phyloP scores from a whole-genome alignment of 2,329 filamentous ascomycete genomes.

The Fusarium anthophilum region DNA sequence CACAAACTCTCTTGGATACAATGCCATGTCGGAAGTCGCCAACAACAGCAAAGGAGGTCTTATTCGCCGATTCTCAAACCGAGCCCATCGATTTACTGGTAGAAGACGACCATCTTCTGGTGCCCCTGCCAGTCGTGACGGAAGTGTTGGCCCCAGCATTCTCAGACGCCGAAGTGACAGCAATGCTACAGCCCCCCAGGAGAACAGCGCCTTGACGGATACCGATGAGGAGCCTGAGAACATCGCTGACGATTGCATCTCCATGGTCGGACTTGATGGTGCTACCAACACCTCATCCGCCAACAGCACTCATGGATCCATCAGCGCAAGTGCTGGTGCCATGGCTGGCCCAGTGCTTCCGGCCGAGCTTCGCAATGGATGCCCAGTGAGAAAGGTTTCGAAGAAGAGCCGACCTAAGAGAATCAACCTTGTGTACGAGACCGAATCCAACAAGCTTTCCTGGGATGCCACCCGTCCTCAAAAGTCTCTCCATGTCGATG shows the following conservation, averaged over 20 bases:
- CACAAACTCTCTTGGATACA: conserved; percentile 71
- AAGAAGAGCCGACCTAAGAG: conserved; percentile 78
- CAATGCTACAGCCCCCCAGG: conserved; percentile 73
- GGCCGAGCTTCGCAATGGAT: conserved; percentile 79
- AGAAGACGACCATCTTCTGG: conserved; percentile 82
- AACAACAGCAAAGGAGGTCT: conserved; percentile 64
- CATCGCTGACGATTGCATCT: conserved; percentile 45
- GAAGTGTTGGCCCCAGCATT: conserved; percentile 88
- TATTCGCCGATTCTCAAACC: conserved; percentile 86
- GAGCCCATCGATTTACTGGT: conserved; percentile 74
- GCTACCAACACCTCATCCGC: conserved; percentile 58
- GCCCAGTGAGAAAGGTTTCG: conserved; percentile 81
- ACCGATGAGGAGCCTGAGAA: conserved; percentile 60
- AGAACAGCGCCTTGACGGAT: conserved; percentile 57
- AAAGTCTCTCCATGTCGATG: conserved; percentile 93
- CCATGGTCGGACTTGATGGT: conserved; percentile 54
- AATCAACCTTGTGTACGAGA: conserved; percentile 77
- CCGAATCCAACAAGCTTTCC: conserved; percentile 83
- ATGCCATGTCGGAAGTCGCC: conserved; percentile 60
- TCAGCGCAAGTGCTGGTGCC: conserved; percentile 54
- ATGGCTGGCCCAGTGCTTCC: conserved; percentile 79
- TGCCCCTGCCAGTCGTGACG: conserved; percentile 80
- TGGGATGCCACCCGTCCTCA: conserved; percentile 84
- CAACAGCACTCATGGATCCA: conserved; percentile 58
- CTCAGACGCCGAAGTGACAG: conserved; percentile 90